A percentile compares a stretch with the other conserved stretches of the same genome.
These are phyloP conservation scores for Aspergillus unguis DNA, from an alignment of 2,329 filamentous ascomycete species.

Conservation along the genomic window DNA sequence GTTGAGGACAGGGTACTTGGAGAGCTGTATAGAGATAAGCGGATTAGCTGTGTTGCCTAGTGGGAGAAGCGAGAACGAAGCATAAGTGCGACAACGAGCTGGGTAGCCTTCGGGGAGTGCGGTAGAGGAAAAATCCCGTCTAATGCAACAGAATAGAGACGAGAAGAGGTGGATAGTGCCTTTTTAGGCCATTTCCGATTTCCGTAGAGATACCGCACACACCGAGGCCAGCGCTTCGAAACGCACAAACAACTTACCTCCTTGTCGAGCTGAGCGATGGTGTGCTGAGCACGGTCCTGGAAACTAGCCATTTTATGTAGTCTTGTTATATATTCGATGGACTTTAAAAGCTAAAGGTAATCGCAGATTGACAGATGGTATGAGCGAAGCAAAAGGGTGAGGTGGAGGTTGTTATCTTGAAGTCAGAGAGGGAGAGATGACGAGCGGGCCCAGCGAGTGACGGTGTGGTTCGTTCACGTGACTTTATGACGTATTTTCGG, in stretches of 20 bases:
- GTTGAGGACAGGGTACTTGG: slow-evolving; percentile 64
- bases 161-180: background rate
- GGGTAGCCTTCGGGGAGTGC: background rate
- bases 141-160: background rate
- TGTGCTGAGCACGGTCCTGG: slow-evolving; percentile 62
- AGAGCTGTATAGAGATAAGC: slow-evolving; percentile 49
- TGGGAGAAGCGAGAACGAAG: slow-evolving; percentile 9
- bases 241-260: slow-evolving; percentile 50
- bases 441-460: background rate
- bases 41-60: slow-evolving; percentile 13
- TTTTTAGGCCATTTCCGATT: background rate
- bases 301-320: slow-evolving; percentile 44
- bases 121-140: background rate
- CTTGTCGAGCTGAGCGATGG: slow-evolving; percentile 66
- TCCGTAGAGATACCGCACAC: slow-evolving; percentile 14
- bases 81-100: background rate
- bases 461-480: slow-evolving; percentile 3
- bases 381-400: background rate
- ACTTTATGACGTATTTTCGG: slow-evolving; percentile 1
- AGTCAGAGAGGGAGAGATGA: background rate
- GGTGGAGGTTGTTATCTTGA: background rate
- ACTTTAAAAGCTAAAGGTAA: background rate
- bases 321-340: slow-evolving; percentile 1
- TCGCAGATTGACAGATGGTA: background rate
- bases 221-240: slow-evolving; percentile 23